These are phyloP conservation scores for Penicillium occitanis DNA, from an alignment of 2,329 filamentous ascomycete species.

Conservation along the genomic window DNA sequence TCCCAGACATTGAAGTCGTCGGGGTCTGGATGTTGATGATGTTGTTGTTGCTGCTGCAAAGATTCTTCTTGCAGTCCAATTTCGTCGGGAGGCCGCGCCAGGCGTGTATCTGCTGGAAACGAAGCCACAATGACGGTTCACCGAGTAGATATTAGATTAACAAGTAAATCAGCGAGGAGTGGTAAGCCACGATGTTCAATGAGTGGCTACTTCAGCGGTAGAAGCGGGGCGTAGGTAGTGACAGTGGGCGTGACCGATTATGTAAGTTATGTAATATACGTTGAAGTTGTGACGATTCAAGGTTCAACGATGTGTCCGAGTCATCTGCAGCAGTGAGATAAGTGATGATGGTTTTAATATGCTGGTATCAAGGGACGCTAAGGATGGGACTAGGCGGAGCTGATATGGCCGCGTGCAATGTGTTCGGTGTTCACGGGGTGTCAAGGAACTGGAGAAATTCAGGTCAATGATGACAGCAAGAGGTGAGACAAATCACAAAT, in stretches of 20 bases:
- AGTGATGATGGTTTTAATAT: conserved; percentile 5
- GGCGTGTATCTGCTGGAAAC: conserved; percentile 10
- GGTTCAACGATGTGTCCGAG: conserved; percentile 4
- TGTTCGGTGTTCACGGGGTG: background rate
- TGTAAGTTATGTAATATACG: background rate
- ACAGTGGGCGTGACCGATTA: conserved; percentile 4
- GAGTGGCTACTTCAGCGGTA: conserved; percentile 7
- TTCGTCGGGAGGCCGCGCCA: conserved; percentile 12
- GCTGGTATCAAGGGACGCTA: conserved; percentile 10
- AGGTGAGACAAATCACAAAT: background rate
- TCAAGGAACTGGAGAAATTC: background rate
- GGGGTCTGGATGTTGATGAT: background rate
- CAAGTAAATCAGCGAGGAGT: background rate
- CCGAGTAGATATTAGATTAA: background rate
- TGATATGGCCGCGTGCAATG: conserved; percentile 15
- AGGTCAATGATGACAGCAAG: background rate
- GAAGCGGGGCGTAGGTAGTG: conserved; percentile 1
- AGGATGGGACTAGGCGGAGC: conserved; percentile 7
- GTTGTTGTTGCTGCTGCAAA: background rate
- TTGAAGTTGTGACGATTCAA: background rate
- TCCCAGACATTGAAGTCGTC: conserved; percentile 17
- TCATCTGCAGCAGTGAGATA: conserved; percentile 9
- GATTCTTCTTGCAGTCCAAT: background rate
- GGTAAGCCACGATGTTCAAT: conserved; percentile 5
- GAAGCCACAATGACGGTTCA: conserved; percentile 22